phyloP scores from a whole-genome alignment of 2,329 filamentous ascomycete species.

The Phoma herbarum region DNA sequence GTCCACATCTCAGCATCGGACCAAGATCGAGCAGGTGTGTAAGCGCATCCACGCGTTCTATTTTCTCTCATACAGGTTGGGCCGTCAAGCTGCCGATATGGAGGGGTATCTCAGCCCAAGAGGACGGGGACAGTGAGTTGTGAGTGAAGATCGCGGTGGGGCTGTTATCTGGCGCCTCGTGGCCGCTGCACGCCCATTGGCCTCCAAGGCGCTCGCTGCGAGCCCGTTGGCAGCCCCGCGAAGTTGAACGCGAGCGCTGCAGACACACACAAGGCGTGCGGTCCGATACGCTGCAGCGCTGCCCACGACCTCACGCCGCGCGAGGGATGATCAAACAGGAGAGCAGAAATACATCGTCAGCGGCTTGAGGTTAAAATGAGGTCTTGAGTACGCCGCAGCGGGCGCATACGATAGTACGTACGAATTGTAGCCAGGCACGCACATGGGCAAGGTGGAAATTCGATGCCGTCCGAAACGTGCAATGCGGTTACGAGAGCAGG shows the following conservation, averaged over 20 bases:
- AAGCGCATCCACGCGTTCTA: background rate
- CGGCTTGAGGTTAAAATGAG: slow-evolving; percentile 9
- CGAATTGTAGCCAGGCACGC: background rate
- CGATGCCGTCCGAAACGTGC: slow-evolving; percentile 13
- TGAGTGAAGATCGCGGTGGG: slow-evolving; percentile 17
- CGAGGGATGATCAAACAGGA: slow-evolving; percentile 31
- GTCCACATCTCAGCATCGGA: background rate
- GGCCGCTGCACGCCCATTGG: slow-evolving; percentile 7
- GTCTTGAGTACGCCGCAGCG: background rate
- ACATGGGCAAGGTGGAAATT: slow-evolving; percentile 15
- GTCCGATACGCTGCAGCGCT: slow-evolving; percentile 13
- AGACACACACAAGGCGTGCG: too few species aligned
- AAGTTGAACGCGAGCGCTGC: background rate
- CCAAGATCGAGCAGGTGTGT: background rate
- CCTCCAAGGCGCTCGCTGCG: background rate
- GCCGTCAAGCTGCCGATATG: background rate
- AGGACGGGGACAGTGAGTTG: slow-evolving; percentile 2
- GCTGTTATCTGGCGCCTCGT: background rate
- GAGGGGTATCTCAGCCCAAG: background rate
- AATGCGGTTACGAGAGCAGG: slow-evolving; percentile 11
- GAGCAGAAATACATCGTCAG: slow-evolving; percentile 3
- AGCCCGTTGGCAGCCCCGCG: slow-evolving; percentile 12
- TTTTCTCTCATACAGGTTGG: background rate
- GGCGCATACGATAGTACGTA: background rate
- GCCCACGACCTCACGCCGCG: slow-evolving; percentile 12